These are phyloP conservation scores for Firmiana major DNA, from an alignment of 345 rosid genomes.

Conservation along the genomic window DNA sequence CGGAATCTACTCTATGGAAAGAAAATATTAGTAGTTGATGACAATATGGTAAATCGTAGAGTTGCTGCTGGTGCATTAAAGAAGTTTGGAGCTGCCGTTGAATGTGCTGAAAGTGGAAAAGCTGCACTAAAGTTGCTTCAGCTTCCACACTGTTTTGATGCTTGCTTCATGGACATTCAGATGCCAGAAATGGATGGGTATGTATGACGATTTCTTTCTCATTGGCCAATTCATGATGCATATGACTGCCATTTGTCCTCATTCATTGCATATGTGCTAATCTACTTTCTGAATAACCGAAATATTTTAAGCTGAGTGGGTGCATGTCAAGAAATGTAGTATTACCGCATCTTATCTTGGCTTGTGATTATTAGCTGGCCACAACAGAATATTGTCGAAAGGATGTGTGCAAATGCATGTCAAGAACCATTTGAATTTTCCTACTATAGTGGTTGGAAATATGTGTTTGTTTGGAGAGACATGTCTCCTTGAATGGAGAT, in stretches of 20 bases:
- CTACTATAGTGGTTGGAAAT: neutral
- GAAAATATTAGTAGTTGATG: slow-evolving; percentile 88
- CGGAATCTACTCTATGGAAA: slow-evolving; percentile 61
- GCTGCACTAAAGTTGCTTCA: slow-evolving; percentile 69
- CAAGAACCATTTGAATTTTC: too few relatives aligned
- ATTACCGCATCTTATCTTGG: too few relatives aligned
- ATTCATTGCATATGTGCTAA: too few relatives aligned
- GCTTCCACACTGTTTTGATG: slow-evolving; percentile 74
- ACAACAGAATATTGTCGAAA: too few relatives aligned
- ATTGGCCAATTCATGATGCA: neutral
- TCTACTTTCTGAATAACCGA: too few relatives aligned
- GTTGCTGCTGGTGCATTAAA: slow-evolving; percentile 94
- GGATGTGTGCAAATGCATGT: too few relatives aligned
- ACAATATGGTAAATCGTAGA: slow-evolving; percentile 76
- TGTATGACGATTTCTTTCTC: slow-evolving; percentile 3
- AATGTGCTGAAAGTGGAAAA: slow-evolving; percentile 80
- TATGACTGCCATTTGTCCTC: too few relatives aligned
- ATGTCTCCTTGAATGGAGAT: neutral
- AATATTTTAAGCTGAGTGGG: too few relatives aligned
- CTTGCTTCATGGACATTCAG: slow-evolving; percentile 98
- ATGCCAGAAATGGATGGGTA: slow-evolving; percentile 99
- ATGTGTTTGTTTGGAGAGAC: neutral
- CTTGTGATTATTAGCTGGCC: too few relatives aligned
- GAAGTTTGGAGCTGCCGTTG: slow-evolving; percentile 87
- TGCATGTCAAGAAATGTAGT: too few relatives aligned